phyloP scores from a whole-genome alignment of 345 rosid species.

The Bruguiera parviflora region DNA sequence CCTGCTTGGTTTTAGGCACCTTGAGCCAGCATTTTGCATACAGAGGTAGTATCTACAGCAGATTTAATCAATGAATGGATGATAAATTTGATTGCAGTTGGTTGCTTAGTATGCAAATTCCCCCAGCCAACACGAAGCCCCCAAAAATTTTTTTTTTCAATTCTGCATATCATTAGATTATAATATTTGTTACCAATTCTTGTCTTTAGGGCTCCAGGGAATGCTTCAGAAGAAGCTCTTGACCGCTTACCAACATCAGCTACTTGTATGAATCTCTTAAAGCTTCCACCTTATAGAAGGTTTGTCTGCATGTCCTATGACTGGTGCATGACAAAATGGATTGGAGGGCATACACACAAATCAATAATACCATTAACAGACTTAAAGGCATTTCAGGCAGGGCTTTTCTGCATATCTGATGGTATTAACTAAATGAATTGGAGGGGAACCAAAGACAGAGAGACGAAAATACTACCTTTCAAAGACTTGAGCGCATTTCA shows the following conservation, averaged over 20 bases:
- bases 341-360: neutral
- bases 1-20: conserved; percentile 80
- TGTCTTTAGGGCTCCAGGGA: conserved; percentile 55
- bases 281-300: conserved; percentile 99
- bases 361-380: neutral
- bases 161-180: neutral
- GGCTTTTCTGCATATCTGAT: neutral
- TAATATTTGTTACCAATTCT: neutral
- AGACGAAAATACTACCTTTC: no score
- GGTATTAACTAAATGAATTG: no score
- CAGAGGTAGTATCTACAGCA: conserved; percentile 58
- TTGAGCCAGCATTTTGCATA: conserved; percentile 90
- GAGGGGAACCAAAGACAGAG: no score
- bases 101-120: neutral
- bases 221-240: conserved; percentile 64
- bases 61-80: conserved; percentile 20
- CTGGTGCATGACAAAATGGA: neutral
- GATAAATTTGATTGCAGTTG: neutral
- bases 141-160: neutral
- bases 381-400: neutral
- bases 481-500: no score
- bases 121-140: no score
- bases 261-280: conserved; percentile 97
- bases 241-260: conserved; percentile 94
- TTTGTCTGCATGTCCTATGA: conserved; percentile 29